phyloP scores from a whole-genome alignment of 2,329 filamentous ascomycete species.

The Cladosporium oxysporum region DNA sequence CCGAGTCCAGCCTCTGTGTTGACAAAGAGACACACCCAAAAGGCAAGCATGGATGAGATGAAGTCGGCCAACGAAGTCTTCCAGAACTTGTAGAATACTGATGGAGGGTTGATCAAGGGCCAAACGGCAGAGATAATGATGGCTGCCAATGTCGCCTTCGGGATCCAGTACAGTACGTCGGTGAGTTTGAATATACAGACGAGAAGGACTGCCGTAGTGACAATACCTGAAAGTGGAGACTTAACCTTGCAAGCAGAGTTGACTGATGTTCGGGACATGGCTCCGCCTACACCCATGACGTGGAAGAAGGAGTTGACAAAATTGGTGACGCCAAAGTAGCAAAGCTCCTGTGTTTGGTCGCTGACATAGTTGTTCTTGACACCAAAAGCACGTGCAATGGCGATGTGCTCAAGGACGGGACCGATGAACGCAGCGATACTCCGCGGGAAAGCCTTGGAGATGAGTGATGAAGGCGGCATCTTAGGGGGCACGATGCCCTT shows the following conservation, averaged over 20 bases:
- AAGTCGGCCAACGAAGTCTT: slow-evolving; percentile 66
- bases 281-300: slow-evolving; percentile 64
- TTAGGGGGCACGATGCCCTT: slow-evolving; percentile 56
- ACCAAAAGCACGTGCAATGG: slow-evolving; percentile 65
- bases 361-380: slow-evolving; percentile 63
- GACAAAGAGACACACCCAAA: slow-evolving; percentile 65
- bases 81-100: slow-evolving; percentile 65
- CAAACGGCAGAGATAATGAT: slow-evolving; percentile 68
- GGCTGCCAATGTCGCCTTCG: slow-evolving; percentile 63
- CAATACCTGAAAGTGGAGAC: slow-evolving; percentile 60
- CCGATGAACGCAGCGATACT: slow-evolving; percentile 64
- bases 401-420: slow-evolving; percentile 63
- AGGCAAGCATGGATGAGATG: slow-evolving; percentile 62
- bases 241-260: slow-evolving; percentile 66
- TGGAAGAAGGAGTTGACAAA: slow-evolving; percentile 64
- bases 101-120: slow-evolving; percentile 60
- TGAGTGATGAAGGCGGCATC: slow-evolving; percentile 50
- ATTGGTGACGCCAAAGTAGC: slow-evolving; percentile 55
- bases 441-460: slow-evolving; percentile 56
- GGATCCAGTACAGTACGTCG: slow-evolving; percentile 68
- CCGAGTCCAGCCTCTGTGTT: slow-evolving; percentile 63
- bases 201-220: slow-evolving; percentile 63
- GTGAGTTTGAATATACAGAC: slow-evolving; percentile 61
- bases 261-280: slow-evolving; percentile 68
- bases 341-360: slow-evolving; percentile 66